Base-by-base conservation (phyloP, 352 stramenopile species). In the Globisporangium irregulare region DNA sequence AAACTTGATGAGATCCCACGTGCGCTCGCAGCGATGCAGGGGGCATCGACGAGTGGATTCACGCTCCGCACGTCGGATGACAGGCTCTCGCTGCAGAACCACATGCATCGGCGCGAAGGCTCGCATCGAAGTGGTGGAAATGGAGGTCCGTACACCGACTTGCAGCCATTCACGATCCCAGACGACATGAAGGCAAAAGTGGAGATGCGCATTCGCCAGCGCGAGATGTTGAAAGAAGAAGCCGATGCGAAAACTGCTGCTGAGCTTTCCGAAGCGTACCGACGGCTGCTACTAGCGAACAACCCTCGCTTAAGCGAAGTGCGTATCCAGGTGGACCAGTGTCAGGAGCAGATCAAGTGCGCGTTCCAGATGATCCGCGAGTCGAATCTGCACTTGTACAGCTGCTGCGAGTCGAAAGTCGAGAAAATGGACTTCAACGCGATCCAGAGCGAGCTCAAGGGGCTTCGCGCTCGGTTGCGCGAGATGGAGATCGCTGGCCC, bases 161-260 rank as follows among this genome's bases (percentile, higher is more conserved):
- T 94, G 20, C 68, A 86, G 36, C 79, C 84, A 1, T 93, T 92
- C 64, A 89, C 79, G 15, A 91, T 94, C 43, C 86, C 86, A 0
- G 81, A 91, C 9, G 86, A 94, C 46, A 94, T 94, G 86, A 85
- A 86, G 57, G 72, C 74, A 0, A 92, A 92, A 51, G 86, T 94
- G 14, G 86, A 94, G 59, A 68, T 69, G 34, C 80, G 83, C 46
- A 91, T 93, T 50, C 82, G 84, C 4, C 71, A 86, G 25, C 75
- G 82, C 60, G 78, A 90, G 59, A 62, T 67, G 4, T 81, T 73
- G 0, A 89, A 91, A 55, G 69, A 73, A 6, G 80, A 89, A 59
- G 71, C 70, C 22, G 82, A 88, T 15, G 75, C 75, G 18, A 64
- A 66, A 38, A 78, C 82, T 22, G 75, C 74, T 0, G 66, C 73